Evolutionary conservation across 805 yeast species (phyloP), one percentile per base, ranked within the genome.

Genomic region (Schizosaccharomyces cryophilus): DNA sequence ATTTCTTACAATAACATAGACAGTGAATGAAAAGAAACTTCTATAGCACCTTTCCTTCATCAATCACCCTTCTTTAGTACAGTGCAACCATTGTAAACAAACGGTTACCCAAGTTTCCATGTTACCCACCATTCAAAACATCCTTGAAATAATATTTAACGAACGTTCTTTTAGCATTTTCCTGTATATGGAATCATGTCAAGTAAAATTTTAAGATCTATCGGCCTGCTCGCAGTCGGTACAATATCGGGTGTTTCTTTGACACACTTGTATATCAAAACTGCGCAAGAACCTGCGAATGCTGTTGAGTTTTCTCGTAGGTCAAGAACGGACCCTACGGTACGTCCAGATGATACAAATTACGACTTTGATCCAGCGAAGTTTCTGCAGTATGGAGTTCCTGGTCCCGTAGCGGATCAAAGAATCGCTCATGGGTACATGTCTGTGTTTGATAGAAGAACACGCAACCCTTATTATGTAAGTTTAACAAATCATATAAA

Each of bases 341-440:
- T n/a, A 19, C 21, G 9, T 7, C 11, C 51, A 6, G 21, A 19
- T 15, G 51, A 45, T 19, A 19, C 51, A 11, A 45, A 7, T 15
- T 45, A 45, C n/a, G 56, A 51, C 26, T 51, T 51, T 51, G 54
- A 40, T 42, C 24, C 31, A 61, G 79, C 87, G 3, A 77, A 80
- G 63, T 88, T 85, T 73, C 89, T 88, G 75, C 82, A 83, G 66
- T 89, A 85, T 69, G 98, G 98, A 3, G 87, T 86, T 67, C 98
- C 97, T 0, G 95, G 96, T 1, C 97, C 97, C 0, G 78, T 85
- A 40, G 94, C 87, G 70, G 98, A 93, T 69, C 71, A 90, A 62
- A 80, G 80, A 62, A 79, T 75, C 11, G 77, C 87, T 64, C 75
- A 77, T 62, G 96, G 88, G 72, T 93, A 84, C 70, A 79, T 90